A percentile compares a stretch with the other conserved stretches of the same genome.
These are phyloP conservation scores for Medicago arabica DNA, from an alignment of 306 rosid species.

Conservation along the genomic window DNA sequence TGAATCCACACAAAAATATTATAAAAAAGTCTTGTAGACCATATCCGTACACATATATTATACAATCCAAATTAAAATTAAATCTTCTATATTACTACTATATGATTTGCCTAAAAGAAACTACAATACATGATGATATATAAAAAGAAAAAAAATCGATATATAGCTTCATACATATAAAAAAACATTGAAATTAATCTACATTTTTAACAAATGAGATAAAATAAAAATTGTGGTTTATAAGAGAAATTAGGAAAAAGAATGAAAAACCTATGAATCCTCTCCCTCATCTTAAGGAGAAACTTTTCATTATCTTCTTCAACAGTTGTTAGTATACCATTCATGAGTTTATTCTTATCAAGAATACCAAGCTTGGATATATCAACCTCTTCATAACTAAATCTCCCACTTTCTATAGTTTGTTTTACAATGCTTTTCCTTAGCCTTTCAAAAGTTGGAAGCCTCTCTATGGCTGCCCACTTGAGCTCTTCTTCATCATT, in stretches of 20 bases:
- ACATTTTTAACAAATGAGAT: too few species aligned
- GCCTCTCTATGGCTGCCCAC: constrained; percentile 92
- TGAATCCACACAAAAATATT: background rate
- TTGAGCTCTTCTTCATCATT: constrained; percentile 77
- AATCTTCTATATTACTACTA: background rate
- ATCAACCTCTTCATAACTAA: constrained; percentile 66
- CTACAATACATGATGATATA: too few species aligned
- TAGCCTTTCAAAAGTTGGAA: constrained; percentile 83
- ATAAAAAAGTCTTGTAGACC: too few species aligned
- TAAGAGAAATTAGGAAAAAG: background rate
- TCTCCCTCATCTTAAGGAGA: constrained; percentile 59
- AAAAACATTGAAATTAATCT: too few species aligned
- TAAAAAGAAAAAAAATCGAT: background rate
- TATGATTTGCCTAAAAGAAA: too few species aligned
- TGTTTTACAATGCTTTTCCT: constrained; percentile 62
- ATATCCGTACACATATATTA: too few species aligned
- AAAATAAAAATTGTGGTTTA: background rate
- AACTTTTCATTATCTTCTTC: constrained; percentile 80
- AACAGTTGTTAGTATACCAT: constrained; percentile 55
- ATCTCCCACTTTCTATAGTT: constrained; percentile 59
- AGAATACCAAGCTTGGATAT: constrained; percentile 55
- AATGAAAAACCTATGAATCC: constrained; percentile 63
- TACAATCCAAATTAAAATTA: background rate
- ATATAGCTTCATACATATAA: too few species aligned
- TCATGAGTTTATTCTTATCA: constrained; percentile 60